Evolutionary conservation across 2,329 filamentous ascomycete species (phyloP).

Genomic region (Pseudogymnoascus sp.): DNA sequence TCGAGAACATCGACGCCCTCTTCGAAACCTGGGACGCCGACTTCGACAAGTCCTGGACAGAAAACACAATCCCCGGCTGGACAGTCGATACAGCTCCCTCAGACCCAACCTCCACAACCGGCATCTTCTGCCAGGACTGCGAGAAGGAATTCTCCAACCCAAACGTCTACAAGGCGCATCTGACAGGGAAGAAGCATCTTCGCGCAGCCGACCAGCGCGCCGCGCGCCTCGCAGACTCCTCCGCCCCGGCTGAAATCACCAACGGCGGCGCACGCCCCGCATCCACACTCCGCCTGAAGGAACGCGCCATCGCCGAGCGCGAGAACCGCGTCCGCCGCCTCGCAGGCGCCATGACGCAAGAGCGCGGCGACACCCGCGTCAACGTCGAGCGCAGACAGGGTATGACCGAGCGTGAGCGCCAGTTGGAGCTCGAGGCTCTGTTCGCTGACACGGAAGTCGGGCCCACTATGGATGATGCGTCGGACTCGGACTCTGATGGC

Average conservation of each 20-base stretch:
- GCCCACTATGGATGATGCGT: slow-evolving; percentile 37
- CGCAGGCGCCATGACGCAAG: slow-evolving; percentile 74
- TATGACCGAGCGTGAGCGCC: slow-evolving; percentile 93
- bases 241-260: slow-evolving; percentile 22
- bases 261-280: slow-evolving; percentile 26
- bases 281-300: slow-evolving; percentile 59
- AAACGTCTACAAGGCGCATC: slow-evolving; percentile 85
- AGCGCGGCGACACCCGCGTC: slow-evolving; percentile 81
- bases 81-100: slow-evolving; percentile 42
- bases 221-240: slow-evolving; percentile 38
- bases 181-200: slow-evolving; percentile 88
- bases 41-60: slow-evolving; percentile 77
- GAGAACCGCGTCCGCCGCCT: slow-evolving; percentile 79
- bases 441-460: slow-evolving; percentile 52
- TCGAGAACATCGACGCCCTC: slow-evolving; percentile 79
- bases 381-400: slow-evolving; percentile 96
- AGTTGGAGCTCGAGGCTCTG: slow-evolving; percentile 86
- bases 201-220: slow-evolving; percentile 67
- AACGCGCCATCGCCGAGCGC: slow-evolving; percentile 82
- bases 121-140: slow-evolving; percentile 84
- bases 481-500: slow-evolving; percentile 65
- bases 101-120: slow-evolving; percentile 44
- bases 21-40: slow-evolving; percentile 72
- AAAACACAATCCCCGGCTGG: slow-evolving; percentile 77
- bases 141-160: slow-evolving; percentile 94